Evolutionary conservation across 805 yeast species (phyloP).

Genomic region (Lachancea waltii): DNA sequence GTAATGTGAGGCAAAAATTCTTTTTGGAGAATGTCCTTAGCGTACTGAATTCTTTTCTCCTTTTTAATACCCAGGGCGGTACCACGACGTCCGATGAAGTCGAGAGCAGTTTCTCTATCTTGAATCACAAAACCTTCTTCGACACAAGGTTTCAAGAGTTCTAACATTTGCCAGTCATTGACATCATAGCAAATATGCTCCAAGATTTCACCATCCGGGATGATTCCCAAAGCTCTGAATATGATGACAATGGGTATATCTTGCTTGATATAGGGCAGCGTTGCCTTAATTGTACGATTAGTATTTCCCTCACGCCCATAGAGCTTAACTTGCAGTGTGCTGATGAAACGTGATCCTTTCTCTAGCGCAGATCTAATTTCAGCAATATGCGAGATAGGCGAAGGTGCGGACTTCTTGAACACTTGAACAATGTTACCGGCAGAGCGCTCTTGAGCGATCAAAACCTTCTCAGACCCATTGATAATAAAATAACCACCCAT

Average conservation of each 20-base stretch:
- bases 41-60: constrained; percentile 97
- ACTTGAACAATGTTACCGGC: constrained; percentile 99
- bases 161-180: constrained; percentile 99
- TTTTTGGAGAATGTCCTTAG: constrained; percentile 91
- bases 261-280: constrained; percentile 91
- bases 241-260: constrained; percentile 97
- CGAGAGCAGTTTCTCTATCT: constrained; percentile 96
- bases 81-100: constrained; percentile 97
- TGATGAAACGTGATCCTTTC: constrained; percentile 91
- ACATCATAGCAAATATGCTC: constrained; percentile 98
- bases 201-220: constrained; percentile 97
- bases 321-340: constrained; percentile 89
- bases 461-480: constrained; percentile 96
- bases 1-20: constrained; percentile 96
- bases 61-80: constrained; percentile 93
- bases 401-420: constrained; percentile 94
- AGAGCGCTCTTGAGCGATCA: constrained; percentile 97
- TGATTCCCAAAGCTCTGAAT: constrained; percentile 95
- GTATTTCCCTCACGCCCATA: constrained; percentile 71
- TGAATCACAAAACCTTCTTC: constrained; percentile 98
- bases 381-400: constrained; percentile 92
- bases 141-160: constrained; percentile 97
- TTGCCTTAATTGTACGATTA: constrained; percentile 86
- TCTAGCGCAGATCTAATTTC: constrained; percentile 96
- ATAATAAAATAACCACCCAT: constrained; percentile 99